Base-by-base conservation (phyloP, 1,284 basidiomycete species). In the Afroboletus lepidellus region DNA sequence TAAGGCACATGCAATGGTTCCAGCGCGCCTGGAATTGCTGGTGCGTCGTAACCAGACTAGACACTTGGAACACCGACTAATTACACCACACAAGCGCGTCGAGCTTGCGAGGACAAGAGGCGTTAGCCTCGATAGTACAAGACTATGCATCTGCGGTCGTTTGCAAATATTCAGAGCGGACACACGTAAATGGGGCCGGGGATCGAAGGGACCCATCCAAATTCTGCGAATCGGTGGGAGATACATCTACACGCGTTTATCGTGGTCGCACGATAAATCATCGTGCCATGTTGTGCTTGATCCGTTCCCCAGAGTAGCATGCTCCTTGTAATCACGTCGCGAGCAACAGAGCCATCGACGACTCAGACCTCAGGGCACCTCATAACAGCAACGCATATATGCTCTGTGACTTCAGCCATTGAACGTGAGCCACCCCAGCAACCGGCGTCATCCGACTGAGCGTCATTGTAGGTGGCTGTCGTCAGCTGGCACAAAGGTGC, bases 341-440 rank as follows among this genome's bases (percentile, higher is more conserved):
- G 32, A 18, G 29, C 25, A 51, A 24, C 20, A 13, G 9, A 9
- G 2, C 24, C 24, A 16, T 16, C 16, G 33, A n/a, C n/a, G n/a
- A n/a, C n/a, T n/a, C n/a, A n/a, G n/a, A n/a, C n/a, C n/a, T n/a
- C 25, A 6, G 25, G 6, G 25, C 25, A 27, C 25, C 15, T 24
- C 5, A n/a, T 8, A 36, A 5, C 30, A n/a, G n/a, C 48, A 27
- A 44, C 27, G 21, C 18, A 21, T 37, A 27, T 18, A 15, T 32
- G 18, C 54, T 52, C 54, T 37, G n/a, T n/a, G 29, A 41, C 38
- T 7, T 1, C 12, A 34, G 25, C 16, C 34, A 44, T 24, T 30
- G 8, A 46, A 41, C 29, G 53, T 57, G 56, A 55, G 46, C 56
- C 57, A 56, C 46, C 30, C 20, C 3, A 9, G 15, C n/a, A 36